Base-by-base conservation (phyloP, 306 rosid species). In the Vicia sativa region DNA sequence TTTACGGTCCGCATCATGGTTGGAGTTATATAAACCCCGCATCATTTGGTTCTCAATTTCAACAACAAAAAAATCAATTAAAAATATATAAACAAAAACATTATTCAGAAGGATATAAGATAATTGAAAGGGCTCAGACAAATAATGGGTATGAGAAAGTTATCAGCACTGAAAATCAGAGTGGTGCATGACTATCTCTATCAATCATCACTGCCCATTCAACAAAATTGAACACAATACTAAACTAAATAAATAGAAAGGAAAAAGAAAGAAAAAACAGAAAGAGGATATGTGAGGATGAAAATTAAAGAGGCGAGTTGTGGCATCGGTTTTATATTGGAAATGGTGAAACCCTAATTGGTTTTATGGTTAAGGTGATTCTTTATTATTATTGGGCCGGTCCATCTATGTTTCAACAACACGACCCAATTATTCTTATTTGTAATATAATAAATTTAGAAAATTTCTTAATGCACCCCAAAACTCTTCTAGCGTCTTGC, bases 1-100 rank as follows among this genome's bases (percentile, higher is more conserved):
- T 84, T 49, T 91, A 79, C 93, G 92, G 97, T 86, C 97, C 97
- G 97, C 97, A 91, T 91, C 97, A 86, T 88, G 97, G 97, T 67
- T 72, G 28, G 81, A 81, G 37, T 57, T 29, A 15, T 13, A 19
- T 25, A 75, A 75, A 78, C 79, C 79, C 79, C 83, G 83, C 96
- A 88, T 86, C 97, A 88, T 71, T 35, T 81, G 92, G 86, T 65
- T 82, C 78, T 23, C 12, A 3, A 26, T 12, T 6, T 38, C 2
- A 3, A 26, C 64, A 16, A 4, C 42, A 28, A 0, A 1, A 7
- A 7, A 34, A 34, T 34, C 0, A 34, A 34, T 7, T 1, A 34
- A 1, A 1, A 34, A 34, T 6, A 34, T 7, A 8, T 12, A 80
- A 19, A 1, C 0, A 11, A 4, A 18, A 60, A 18, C 5, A 3